These are phyloP conservation scores for Penicillium sp. DNA, from an alignment of 2,329 filamentous ascomycete species.

Conservation along the genomic window DNA sequence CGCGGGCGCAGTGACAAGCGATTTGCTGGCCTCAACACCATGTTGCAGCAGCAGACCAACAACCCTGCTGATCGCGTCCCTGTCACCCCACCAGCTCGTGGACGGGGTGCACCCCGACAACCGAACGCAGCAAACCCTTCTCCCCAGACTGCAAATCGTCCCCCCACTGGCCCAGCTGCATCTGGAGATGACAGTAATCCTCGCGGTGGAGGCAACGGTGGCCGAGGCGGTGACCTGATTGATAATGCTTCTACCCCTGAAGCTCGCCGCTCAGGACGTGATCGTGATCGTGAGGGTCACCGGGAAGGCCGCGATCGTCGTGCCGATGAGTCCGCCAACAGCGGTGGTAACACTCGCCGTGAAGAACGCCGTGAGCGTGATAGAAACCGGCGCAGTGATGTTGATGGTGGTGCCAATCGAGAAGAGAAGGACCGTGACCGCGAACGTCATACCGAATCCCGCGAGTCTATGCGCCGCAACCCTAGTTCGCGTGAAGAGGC, in stretches of 20 bases:
- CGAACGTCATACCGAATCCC: conserved; percentile 27
- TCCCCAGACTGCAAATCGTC: conserved; percentile 29
- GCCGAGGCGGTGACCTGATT: conserved; percentile 34
- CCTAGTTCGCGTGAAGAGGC: conserved; percentile 35
- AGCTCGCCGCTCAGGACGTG: conserved; percentile 32
- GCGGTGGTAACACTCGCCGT: conserved; percentile 30
- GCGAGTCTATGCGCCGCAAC: conserved; percentile 34
- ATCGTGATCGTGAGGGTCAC: conserved; percentile 28
- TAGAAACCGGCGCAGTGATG: conserved; percentile 35
- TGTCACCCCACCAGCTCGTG: conserved; percentile 39
- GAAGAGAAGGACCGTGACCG: conserved; percentile 24
- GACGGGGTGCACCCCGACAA: conserved; percentile 41
- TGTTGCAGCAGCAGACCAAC: conserved; percentile 45
- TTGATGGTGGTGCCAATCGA: conserved; percentile 17
- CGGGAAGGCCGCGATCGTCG: conserved; percentile 35
- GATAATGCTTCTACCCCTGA: conserved; percentile 36
- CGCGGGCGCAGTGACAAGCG: conserved; percentile 48
- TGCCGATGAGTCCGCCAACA: conserved; percentile 27
- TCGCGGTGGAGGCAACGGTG: conserved; percentile 28
- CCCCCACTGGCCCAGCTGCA: conserved; percentile 31
- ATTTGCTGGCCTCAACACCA: conserved; percentile 48
- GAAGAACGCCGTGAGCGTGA: conserved; percentile 42
- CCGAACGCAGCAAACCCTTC: conserved; percentile 32
- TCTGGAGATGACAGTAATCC: conserved; percentile 28
- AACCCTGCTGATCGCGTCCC: conserved; percentile 33